These are phyloP conservation scores for Phytophthora cactorum DNA, from an alignment of 352 stramenopile genomes.

Conservation along the genomic window DNA sequence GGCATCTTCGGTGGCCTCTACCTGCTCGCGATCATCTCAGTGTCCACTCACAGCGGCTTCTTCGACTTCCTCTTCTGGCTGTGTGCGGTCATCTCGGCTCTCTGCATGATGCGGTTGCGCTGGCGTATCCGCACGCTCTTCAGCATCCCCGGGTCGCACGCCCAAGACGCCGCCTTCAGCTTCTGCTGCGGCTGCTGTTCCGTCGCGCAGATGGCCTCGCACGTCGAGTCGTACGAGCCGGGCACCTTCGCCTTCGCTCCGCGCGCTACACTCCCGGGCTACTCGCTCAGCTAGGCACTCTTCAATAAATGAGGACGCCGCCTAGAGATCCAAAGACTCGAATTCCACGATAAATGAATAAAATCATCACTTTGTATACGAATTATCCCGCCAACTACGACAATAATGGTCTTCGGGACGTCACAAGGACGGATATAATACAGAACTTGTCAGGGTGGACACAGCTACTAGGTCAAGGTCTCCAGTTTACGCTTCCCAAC, in stretches of 20 bases:
- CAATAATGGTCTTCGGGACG: too few species aligned
- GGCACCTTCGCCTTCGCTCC: conserved; percentile 63
- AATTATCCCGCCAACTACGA: background rate
- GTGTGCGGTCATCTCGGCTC: conserved; percentile 37
- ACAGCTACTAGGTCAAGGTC: too few species aligned
- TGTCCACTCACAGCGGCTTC: conserved; percentile 40
- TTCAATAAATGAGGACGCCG: background rate
- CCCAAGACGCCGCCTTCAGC: conserved; percentile 54
- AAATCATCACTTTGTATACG: conserved; percentile 14
- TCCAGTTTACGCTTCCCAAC: too few species aligned
- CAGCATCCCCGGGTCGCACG: conserved; percentile 61
- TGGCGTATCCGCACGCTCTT: conserved; percentile 70
- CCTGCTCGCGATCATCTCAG: conserved; percentile 50
- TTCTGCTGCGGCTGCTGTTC: conserved; percentile 78
- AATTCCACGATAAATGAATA: conserved; percentile 27
- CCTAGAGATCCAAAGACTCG: background rate
- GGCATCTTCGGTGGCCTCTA: conserved; percentile 58
- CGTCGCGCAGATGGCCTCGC: conserved; percentile 79
- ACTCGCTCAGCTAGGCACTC: conserved; percentile 52
- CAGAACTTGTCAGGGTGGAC: background rate
- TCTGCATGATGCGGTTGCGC: conserved; percentile 59
- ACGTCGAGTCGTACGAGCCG: conserved; percentile 83
- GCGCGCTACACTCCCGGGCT: conserved; percentile 69
- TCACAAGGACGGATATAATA: background rate
- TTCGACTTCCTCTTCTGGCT: conserved; percentile 57